These are phyloP conservation scores for Tuber brumale DNA, from an alignment of 495 filamentous ascomycete species.

Conservation along the genomic window DNA sequence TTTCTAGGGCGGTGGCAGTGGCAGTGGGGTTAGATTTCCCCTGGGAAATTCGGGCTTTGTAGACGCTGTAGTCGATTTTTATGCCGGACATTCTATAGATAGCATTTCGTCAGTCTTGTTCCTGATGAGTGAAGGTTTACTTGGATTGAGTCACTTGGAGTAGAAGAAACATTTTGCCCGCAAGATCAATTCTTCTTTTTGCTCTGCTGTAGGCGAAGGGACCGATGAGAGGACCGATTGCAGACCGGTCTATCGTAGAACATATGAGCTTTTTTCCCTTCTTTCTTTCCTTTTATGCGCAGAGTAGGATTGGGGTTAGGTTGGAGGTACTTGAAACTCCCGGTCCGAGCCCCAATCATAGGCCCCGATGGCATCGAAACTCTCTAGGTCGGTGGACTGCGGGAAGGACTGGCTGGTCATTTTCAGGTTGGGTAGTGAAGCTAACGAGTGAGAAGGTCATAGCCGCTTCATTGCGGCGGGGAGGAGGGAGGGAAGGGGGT, in stretches of 20 bases:
- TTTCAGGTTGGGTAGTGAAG: background rate
- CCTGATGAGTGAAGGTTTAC: background rate
- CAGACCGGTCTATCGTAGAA: slow-evolving; percentile 36
- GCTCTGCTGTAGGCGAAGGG: slow-evolving; percentile 30
- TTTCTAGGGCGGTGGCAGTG: slow-evolving; percentile 45
- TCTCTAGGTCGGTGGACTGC: slow-evolving; percentile 27
- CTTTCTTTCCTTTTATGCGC: background rate
- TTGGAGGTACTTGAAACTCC: slow-evolving; percentile 49
- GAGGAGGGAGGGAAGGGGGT: background rate
- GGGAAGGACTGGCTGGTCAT: slow-evolving; percentile 3
- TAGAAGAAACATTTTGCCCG: slow-evolving; percentile 44
- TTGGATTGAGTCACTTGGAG: slow-evolving; percentile 27
- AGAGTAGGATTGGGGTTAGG: background rate
- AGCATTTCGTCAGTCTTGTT: background rate
- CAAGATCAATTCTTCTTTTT: slow-evolving; percentile 28
- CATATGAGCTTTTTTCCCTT: slow-evolving; percentile 5
- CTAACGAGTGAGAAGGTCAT: slow-evolving; percentile 5
- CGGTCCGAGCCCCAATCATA: slow-evolving; percentile 53
- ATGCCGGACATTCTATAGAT: slow-evolving; percentile 31
- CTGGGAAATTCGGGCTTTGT: slow-evolving; percentile 45
- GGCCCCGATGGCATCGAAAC: slow-evolving; percentile 43
- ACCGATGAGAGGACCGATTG: slow-evolving; percentile 38
- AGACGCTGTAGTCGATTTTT: slow-evolving; percentile 27
- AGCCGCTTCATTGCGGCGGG: background rate
- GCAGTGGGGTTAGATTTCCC: slow-evolving; percentile 48